A percentile compares a stretch with the other conserved stretches of the same genome.
Evolutionary conservation across 768 basidiomycete genomes (phyloP).

Genomic region (Termitomyces sp.): DNA sequence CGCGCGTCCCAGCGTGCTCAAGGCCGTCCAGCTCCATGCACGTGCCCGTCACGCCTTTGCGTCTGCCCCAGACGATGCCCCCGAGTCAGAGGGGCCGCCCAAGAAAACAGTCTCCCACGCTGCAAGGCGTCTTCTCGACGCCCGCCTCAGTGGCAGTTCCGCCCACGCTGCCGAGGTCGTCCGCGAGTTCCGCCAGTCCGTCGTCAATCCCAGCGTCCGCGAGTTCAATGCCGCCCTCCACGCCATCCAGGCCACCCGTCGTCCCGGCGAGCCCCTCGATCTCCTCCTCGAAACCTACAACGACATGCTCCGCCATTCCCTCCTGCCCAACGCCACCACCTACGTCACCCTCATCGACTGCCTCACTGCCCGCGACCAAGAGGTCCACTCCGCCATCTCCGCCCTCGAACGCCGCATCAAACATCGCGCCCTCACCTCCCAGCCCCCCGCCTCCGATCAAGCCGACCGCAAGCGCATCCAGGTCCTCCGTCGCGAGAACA

Average conservation of each 20-base stretch:
- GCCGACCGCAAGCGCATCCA: constrained; percentile 33
- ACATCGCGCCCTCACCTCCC: constrained; percentile 17
- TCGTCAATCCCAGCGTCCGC: constrained; percentile 29
- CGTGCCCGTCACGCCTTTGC: constrained; percentile 56
- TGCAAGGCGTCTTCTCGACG: constrained; percentile 17
- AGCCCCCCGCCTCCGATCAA: constrained; percentile 14
- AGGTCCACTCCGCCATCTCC: constrained; percentile 44
- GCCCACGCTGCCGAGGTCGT: constrained; percentile 27
- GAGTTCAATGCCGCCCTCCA: constrained; percentile 63
- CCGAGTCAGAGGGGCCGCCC: too few relatives aligned
- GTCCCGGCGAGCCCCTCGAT: constrained; percentile 45
- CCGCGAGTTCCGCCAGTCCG: constrained; percentile 24
- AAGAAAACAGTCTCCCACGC: constrained; percentile 3
- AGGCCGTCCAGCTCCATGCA: constrained; percentile 58
- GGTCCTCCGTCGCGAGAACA: constrained; percentile 54
- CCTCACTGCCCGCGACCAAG: constrained; percentile 61
- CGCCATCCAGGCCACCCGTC: constrained; percentile 42
- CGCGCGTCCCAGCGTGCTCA: constrained; percentile 47
- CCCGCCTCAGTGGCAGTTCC: constrained; percentile 20
- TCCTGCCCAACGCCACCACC: constrained; percentile 58
- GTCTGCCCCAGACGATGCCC: constrained; percentile 12
- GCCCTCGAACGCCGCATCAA: constrained; percentile 36
- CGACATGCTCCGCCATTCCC: constrained; percentile 53
- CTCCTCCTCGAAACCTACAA: constrained; percentile 66
- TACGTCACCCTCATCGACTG: constrained; percentile 57